A percentile compares a stretch with the other conserved stretches of the same genome.
Conservation (phyloP, 164 flowering plant genomes). For the Kalanchoe fedtschenkoi region DNA sequence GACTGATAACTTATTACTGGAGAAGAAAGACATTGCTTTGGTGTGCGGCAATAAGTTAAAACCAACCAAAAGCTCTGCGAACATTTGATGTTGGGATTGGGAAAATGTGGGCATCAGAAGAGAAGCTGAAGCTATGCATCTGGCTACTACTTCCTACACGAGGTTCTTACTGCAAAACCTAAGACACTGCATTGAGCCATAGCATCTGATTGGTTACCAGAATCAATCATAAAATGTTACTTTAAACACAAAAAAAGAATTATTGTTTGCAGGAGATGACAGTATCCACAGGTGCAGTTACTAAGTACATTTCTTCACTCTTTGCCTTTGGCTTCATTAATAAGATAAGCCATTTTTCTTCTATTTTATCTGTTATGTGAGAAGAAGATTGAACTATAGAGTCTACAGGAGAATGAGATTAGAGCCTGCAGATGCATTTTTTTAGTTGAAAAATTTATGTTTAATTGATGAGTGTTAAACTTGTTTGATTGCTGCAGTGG, state of each 20-base stretch:
- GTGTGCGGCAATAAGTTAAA: not conserved
- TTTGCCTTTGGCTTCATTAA: not conserved
- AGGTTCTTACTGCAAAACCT: not conserved
- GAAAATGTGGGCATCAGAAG: no score
- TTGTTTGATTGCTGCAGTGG: not conserved
- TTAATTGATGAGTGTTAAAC: not conserved
- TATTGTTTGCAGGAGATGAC: slow-evolving; percentile 1
- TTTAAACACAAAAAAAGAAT: not conserved
- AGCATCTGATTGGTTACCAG: not conserved
- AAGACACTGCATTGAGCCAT: not conserved
- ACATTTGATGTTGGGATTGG: not conserved
- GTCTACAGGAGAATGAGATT: not conserved
- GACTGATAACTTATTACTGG: no score
- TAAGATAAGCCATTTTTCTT: not conserved
- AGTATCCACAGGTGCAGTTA: slow-evolving; percentile 1
- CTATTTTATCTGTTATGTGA: not conserved
- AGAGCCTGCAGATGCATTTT: slow-evolving; percentile 1
- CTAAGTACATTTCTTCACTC: not conserved
- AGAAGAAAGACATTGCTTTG: not conserved
- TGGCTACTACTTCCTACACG: no score
- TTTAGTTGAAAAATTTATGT: not conserved
- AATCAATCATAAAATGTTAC: not conserved
- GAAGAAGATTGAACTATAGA: not conserved
- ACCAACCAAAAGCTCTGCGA: not conserved
- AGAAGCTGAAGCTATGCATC: no score